Base-by-base conservation (phyloP, 2,329 filamentous ascomycete genomes). In the Neofusicoccum kwambonambiense region DNA sequence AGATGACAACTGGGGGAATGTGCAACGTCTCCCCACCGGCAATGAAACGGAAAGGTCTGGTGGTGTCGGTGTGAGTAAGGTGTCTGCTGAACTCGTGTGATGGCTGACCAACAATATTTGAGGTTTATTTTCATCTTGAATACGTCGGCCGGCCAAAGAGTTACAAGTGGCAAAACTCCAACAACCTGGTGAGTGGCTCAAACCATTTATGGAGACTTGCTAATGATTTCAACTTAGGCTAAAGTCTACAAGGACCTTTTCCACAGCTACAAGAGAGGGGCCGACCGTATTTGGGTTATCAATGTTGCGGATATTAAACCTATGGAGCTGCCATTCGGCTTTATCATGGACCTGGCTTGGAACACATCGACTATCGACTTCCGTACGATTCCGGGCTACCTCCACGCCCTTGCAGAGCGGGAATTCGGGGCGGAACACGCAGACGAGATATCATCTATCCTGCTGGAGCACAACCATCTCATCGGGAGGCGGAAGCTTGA, bases 221-320 rank as follows among this genome's bases (percentile, higher is more conserved):
- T 4, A 4, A 27, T 47, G 1, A 12, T 8, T 11, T 15, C 0
- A 4, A 9, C 5, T 4, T 19, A 45, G 44, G 56, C 41, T n/a
- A 60, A 49, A 34, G 47, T 42, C 2, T 54, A 54, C 51, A 54
- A 54, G 22, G 62, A 71, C 60, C 65, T 71, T 3, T 49, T 41
- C 4, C 68, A 69, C 17, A 68, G 67, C 0, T 64, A 69, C n/a
- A 44, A 56, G 50, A 50, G 68, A n/a, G 62, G 66, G 15, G 69
- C 69, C 2, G 66, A 68, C 41, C 68, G 64, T 0, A 68, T 70
- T 9, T 71, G 69, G 69, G 64, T 71, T 5, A 66, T 71, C 56
- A 71, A 71, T 49, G 68, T 70, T n/a, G 69, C 68, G 22, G 69
- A 71, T 50, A 68, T 71, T 47, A 71, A 70, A 50, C 69, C 69